phyloP scores from a whole-genome alignment of 108 stramenopile genomes.

The Fragilaria crotonensis region DNA sequence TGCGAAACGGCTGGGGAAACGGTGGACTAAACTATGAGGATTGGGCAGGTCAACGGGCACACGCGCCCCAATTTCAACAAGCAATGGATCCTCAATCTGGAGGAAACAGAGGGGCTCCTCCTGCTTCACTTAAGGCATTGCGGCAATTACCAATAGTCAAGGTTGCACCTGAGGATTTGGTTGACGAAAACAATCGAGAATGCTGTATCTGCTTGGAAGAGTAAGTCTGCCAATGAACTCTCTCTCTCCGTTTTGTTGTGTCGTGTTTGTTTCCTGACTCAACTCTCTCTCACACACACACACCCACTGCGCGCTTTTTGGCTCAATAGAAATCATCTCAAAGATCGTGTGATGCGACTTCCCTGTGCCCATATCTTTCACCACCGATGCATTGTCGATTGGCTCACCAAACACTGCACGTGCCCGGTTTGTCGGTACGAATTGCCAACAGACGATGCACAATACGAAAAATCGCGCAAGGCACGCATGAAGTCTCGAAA shows the following conservation, averaged over 20 bases:
- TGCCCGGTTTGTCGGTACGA: conserved; percentile 54
- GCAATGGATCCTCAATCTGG: conserved; percentile 5
- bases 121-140: conserved; percentile 21
- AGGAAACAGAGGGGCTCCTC: conserved; percentile 13
- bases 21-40: no score
- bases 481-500: conserved; percentile 26
- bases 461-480: conserved; percentile 25
- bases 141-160: conserved; percentile 28
- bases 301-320: no score
- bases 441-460: conserved; percentile 35
- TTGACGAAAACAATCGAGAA: conserved; percentile 58
- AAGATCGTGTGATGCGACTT: conserved; percentile 16
- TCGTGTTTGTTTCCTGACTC: no score
- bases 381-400: conserved; percentile 27
- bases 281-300: no score
- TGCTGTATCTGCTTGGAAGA: conserved; percentile 79
- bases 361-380: conserved; percentile 53
- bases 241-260: no score
- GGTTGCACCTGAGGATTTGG: conserved; percentile 50
- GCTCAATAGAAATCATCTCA: conserved; percentile 1
- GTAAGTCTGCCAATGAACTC: conserved; percentile 17
- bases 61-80: no score
- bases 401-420: conserved; percentile 30
- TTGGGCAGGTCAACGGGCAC: no score
- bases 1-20: no score